Conservation (phyloP, 2,329 filamentous ascomycete genomes). For the Botryosphaeria dothidea region DNA sequence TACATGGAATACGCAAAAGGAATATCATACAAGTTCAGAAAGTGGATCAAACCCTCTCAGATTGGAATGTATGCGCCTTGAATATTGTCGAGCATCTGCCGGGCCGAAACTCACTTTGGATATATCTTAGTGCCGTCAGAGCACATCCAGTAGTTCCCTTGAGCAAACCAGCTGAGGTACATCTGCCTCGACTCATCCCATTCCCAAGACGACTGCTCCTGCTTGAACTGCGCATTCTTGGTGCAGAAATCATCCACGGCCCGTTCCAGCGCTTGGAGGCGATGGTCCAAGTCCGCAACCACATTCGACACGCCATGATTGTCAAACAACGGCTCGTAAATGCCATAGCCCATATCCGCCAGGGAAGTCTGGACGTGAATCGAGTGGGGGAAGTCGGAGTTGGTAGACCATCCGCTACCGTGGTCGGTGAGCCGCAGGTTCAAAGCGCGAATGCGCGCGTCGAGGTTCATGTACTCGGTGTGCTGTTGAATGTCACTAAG, state of each 20-base stretch:
- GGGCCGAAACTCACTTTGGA: not conserved
- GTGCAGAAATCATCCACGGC: not conserved
- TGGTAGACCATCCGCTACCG: not conserved
- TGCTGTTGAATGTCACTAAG: not conserved
- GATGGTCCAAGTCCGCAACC: no score
- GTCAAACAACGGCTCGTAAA: not conserved
- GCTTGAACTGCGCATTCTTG: not conserved
- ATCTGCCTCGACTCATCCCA: not conserved
- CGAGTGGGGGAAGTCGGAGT: not conserved
- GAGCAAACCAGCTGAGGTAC: not conserved
- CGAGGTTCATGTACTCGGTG: not conserved
- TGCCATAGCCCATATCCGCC: not conserved
- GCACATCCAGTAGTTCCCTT: not conserved
- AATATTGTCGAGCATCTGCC: no score
- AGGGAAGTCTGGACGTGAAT: not conserved
- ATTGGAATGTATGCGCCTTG: no score
- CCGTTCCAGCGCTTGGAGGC: no score
- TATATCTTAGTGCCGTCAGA: not conserved
- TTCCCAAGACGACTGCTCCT: not conserved
- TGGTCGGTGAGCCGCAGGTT: not conserved
- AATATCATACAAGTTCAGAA: no score
- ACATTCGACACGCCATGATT: no score
- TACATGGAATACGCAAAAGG: no score
- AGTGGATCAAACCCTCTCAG: no score
- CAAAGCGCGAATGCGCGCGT: not conserved